Percentiles rank a stretch among this genome's conserved stretches.
Conservation (phyloP, 2,329 filamentous ascomycete species). For the Trichophaea hybrida region DNA sequence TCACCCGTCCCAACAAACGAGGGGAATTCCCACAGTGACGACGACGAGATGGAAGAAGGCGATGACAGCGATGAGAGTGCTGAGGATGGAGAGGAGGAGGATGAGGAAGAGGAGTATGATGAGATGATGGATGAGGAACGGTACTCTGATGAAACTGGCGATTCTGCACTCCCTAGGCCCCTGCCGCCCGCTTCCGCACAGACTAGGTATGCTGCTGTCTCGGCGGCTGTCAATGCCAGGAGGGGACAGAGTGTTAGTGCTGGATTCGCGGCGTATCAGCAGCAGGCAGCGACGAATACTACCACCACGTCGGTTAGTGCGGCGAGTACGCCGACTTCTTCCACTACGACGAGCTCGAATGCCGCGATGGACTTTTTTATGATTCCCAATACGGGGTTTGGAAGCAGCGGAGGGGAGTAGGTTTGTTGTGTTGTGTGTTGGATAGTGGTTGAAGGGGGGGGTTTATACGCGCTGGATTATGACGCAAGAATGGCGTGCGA, state of each 20-base stretch:
- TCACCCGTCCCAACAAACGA: conserved; percentile 15
- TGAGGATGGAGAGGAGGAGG: neutral
- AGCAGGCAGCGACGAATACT: neutral
- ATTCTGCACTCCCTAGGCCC: neutral
- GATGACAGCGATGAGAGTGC: neutral
- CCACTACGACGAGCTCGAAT: conserved; percentile 7
- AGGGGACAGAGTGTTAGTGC: neutral
- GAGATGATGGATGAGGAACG: conserved; percentile 1
- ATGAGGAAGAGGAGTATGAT: neutral
- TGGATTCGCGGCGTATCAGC: conserved; percentile 1
- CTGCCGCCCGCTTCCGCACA: neutral
- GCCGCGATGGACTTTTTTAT: conserved; percentile 20
- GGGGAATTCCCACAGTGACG: conserved; percentile 9
- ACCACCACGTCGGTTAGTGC: neutral
- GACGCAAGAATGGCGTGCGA: no score
- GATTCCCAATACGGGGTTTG: conserved; percentile 13
- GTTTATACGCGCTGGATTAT: no score
- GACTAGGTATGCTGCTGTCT: neutral
- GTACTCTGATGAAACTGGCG: neutral
- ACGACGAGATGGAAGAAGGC: conserved; percentile 14
- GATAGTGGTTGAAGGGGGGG: no score
- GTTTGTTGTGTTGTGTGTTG: neutral
- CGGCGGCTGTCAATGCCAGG: neutral
- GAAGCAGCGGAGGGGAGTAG: neutral
- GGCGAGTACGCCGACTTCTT: conserved; percentile 14